Conservation (phyloP, 306 rosid genomes). For the Cyclanthera cordifolia region DNA sequence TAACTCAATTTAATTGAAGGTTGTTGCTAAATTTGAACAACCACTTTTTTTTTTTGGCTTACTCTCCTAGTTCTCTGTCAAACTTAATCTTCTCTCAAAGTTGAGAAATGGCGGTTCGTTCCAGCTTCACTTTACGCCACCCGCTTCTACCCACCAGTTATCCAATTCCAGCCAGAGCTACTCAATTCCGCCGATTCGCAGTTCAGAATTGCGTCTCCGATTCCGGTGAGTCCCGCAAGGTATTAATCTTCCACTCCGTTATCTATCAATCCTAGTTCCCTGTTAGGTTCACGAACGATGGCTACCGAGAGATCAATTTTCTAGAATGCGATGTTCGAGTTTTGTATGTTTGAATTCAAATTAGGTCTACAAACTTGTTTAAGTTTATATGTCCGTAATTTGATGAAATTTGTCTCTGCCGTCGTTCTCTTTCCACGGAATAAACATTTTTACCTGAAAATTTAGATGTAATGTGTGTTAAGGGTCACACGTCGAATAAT, state of each 20-base stretch:
- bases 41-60: too few relatives aligned
- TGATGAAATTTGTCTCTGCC: neutral
- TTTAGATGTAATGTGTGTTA: neutral
- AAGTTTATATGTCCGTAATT: neutral
- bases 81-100: neutral
- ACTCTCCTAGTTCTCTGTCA: neutral
- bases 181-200: constrained; percentile 17
- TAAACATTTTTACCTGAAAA: neutral
- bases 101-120: constrained; percentile 41
- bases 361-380: neutral
- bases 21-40: too few relatives aligned
- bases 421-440: neutral
- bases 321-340: neutral
- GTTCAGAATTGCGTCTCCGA: constrained; percentile 32
- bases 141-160: constrained; percentile 24
- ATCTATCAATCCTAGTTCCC: neutral
- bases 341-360: neutral
- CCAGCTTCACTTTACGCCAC: constrained; percentile 27
- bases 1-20: neutral
- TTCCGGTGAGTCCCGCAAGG: constrained; percentile 41
- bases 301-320: neutral
- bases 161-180: constrained; percentile 11
- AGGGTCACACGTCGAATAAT: too few relatives aligned
- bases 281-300: too few relatives aligned
- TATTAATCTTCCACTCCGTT: constrained; percentile 15